Base-by-base conservation (phyloP, 2,329 filamentous ascomycete genomes). In the Amauroascus niger region DNA sequence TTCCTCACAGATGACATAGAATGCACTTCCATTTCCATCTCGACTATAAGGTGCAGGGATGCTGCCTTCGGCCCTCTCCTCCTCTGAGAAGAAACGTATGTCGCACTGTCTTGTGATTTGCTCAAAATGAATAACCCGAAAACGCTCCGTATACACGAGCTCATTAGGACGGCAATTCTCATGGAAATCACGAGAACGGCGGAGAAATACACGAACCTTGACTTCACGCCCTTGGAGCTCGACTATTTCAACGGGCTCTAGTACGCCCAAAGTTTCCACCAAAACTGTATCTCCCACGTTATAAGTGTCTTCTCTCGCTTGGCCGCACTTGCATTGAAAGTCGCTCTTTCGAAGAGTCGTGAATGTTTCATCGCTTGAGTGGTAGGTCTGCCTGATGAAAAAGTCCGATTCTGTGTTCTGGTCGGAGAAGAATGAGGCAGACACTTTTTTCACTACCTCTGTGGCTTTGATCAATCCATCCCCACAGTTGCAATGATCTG, bases 351-450 rank as follows among this genome's bases (percentile, higher is more conserved):
- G 65, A 0, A 89, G 66, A 0, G 79, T 80, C 0, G 81, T 69
- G 72, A 87, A 90, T 14, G 78, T 76, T 1, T 79, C 77, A 1
- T 84, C 75, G 0, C 75, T 69, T 1, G 76, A 75, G 1, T 81
- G 63, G 59, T 87, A 91, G 0, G 80, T 84, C 59, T 88, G 84
- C 0, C 87, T 78, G 1, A 90, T 77, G 56, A 91, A 87, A 44
- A 83, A 79, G 6, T 81, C 77, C 1, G 71, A 69, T 0, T 61
- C 62, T 0, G 70, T 64, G 0, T 80, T 41, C 40, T 48, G 77
- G 1, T 67, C 65, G 0, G 74, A 74, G 6, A 80, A 79, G 67
- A 80, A 83, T 57, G 79, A 74, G 0, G 90, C 76, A 0, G 73
- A 58, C 39, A 85, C 78, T 1, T 77, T 78, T 0, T 73, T 74